Conservation (phyloP, 306 rosid species). For the Sindora glabra region DNA sequence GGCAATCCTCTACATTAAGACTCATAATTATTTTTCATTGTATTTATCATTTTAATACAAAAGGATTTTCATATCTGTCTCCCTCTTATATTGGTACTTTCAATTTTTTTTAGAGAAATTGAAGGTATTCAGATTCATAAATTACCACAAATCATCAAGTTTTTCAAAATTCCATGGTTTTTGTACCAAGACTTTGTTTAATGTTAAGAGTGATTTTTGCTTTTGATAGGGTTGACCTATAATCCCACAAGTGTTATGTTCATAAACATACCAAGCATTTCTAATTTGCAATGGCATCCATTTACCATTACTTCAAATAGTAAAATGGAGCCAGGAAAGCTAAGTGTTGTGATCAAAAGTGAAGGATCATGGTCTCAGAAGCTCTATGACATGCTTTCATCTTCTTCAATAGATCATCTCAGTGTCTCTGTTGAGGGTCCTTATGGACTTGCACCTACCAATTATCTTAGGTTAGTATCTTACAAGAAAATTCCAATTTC, state of each 20-base stretch:
- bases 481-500: background rate
- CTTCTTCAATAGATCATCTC: slow-evolving; percentile 33
- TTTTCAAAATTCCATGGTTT: too few species aligned
- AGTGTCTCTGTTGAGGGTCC: slow-evolving; percentile 80
- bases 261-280: slow-evolving; percentile 57
- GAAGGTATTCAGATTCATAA: too few species aligned
- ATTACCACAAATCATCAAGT: too few species aligned
- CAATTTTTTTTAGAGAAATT: too few species aligned
- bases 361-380: slow-evolving; percentile 56
- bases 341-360: slow-evolving; percentile 44
- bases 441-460: slow-evolving; percentile 49
- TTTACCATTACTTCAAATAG: slow-evolving; percentile 58
- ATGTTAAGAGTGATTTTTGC: background rate
- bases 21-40: too few species aligned
- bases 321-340: slow-evolving; percentile 37
- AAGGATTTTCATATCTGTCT: too few species aligned
- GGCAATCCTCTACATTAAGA: too few species aligned
- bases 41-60: too few species aligned
- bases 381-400: slow-evolving; percentile 40
- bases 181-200: too few species aligned
- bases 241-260: slow-evolving; percentile 58
- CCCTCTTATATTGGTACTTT: too few species aligned
- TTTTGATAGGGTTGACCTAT: slow-evolving; percentile 37
- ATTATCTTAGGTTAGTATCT: slow-evolving; percentile 38
- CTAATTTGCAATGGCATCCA: slow-evolving; percentile 84